Percentiles rank a stretch among this genome's conserved stretches.
phyloP scores from a whole-genome alignment of 768 basidiomycete species.

The Rhizopogon sp. region DNA sequence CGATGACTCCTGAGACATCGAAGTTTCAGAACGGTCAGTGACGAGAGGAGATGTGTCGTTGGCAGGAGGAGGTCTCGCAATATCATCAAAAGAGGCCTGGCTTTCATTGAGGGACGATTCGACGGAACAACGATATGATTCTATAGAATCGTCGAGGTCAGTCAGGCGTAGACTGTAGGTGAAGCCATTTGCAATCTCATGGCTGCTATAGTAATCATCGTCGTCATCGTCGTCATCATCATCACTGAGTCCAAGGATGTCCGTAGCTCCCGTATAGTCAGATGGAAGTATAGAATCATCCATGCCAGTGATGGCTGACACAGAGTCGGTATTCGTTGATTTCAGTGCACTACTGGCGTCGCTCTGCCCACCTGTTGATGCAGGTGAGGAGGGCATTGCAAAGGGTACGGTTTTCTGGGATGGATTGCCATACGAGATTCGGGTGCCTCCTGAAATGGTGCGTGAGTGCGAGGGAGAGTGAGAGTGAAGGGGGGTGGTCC shows the following conservation, averaged over 20 bases:
- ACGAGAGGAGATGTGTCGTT: neutral
- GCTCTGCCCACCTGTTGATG: no score
- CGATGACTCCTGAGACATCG: neutral
- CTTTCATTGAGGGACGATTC: neutral
- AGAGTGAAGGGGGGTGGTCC: slow-evolving; percentile 6
- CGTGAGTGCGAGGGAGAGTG: slow-evolving; percentile 1
- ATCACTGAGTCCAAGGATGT: slow-evolving; percentile 5
- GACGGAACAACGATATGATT: no score
- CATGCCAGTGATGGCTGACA: neutral
- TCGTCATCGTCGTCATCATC: slow-evolving; percentile 1
- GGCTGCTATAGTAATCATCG: no score
- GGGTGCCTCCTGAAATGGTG: neutral
- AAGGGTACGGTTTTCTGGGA: slow-evolving; percentile 1
- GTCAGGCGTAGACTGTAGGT: no score
- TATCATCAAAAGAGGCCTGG: neutral
- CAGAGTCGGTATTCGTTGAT: neutral
- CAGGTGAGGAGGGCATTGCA: neutral
- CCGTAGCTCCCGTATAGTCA: neutral
- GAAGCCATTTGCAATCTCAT: neutral
- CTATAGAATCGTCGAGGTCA: neutral
- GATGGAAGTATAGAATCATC: neutral
- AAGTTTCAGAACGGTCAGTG: neutral
- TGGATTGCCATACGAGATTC: slow-evolving; percentile 1
- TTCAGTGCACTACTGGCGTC: neutral
- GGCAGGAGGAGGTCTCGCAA: neutral